A percentile compares a stretch with the other conserved stretches of the same genome.
Evolutionary conservation across 2,329 filamentous ascomycete species (phyloP).

Genomic region (Beauveria asiatica): DNA sequence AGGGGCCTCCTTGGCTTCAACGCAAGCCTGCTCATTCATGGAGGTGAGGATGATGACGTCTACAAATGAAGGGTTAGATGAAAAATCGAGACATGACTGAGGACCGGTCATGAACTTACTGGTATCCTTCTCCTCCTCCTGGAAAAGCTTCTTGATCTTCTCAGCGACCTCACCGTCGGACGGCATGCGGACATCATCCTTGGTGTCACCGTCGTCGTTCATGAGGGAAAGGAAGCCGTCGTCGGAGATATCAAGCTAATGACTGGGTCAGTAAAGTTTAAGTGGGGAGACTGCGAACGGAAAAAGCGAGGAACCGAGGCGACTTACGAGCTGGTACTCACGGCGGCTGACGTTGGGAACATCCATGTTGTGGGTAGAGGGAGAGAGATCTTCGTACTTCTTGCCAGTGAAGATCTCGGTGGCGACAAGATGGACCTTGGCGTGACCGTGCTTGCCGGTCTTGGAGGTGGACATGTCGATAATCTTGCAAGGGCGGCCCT

Average conservation of each 20-base stretch:
- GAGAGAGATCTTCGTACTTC: conserved; percentile 98
- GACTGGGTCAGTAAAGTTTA: neutral
- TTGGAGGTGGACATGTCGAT: conserved; percentile 99
- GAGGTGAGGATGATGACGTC: conserved; percentile 87
- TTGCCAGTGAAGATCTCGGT: conserved; percentile 99
- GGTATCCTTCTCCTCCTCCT: conserved; percentile 78
- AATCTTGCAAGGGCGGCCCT: conserved; percentile 99
- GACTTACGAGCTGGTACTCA: conserved; percentile 87
- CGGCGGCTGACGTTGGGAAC: conserved; percentile 86
- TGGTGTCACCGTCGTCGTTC: conserved; percentile 74
- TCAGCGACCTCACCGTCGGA: conserved; percentile 79
- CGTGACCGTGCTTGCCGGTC: conserved; percentile 99
- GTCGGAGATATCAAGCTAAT: conserved; percentile 81
- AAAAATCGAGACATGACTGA: conserved; percentile 9
- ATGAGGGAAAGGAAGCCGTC: conserved; percentile 94
- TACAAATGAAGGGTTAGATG: conserved; percentile 17
- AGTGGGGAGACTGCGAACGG: neutral
- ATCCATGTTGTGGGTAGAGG: conserved; percentile 97
- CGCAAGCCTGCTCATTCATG: conserved; percentile 90
- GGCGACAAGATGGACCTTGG: conserved; percentile 97
- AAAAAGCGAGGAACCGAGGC: neutral
- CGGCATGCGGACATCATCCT: conserved; percentile 87
- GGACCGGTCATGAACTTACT: conserved; percentile 53
- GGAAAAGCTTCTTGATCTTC: conserved; percentile 76
- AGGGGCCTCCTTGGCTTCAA: conserved; percentile 92